phyloP scores from a whole-genome alignment of 106 monocot genomes.

The Phalaenopsis equestris region DNA sequence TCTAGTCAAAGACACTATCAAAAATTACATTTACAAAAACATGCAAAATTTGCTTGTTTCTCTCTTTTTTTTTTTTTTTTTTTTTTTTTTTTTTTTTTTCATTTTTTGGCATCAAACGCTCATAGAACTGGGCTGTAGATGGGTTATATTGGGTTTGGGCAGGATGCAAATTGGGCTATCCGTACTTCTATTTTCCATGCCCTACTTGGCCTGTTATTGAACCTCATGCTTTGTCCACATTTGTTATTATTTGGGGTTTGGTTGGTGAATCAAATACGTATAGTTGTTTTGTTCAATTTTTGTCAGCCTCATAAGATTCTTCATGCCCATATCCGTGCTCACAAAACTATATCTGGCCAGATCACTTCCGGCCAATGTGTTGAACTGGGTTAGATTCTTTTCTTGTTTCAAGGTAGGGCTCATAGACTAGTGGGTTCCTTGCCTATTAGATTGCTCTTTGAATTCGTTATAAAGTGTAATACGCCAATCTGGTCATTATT shows the following conservation, averaged over 20 bases:
- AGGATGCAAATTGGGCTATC: neutral
- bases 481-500: too few species aligned
- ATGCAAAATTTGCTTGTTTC: neutral
- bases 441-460: too few species aligned
- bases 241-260: neutral
- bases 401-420: neutral
- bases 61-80: neutral
- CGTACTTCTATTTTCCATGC: neutral
- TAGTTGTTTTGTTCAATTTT: neutral
- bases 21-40: neutral
- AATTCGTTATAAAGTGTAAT: too few species aligned
- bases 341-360: neutral
- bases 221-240: neutral
- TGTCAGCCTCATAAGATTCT: neutral
- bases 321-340: neutral
- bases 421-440: too few species aligned
- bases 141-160: neutral
- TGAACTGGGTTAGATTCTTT: neutral
- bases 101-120: neutral
- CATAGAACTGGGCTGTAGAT: neutral
- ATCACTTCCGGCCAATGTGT: neutral
- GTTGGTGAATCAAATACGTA: neutral
- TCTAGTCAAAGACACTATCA: neutral
- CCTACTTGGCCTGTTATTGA: neutral
- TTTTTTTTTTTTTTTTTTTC: neutral